Conservation (phyloP, 352 stramenopile genomes). For the Phytophthora ohioensis region DNA sequence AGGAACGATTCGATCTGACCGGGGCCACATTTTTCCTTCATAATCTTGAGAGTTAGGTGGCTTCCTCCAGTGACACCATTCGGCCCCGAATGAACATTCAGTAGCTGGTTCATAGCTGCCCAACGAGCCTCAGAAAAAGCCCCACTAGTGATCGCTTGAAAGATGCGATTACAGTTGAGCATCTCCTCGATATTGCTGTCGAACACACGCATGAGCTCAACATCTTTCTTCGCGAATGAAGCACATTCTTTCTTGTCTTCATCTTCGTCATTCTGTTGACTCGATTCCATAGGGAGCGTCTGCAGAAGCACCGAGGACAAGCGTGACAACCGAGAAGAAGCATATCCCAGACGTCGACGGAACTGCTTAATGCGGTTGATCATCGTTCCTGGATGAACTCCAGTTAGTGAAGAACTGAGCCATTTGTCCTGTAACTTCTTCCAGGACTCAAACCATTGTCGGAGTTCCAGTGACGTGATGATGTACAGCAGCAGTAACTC, state of each 20-base stretch:
- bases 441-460: constrained; percentile 67
- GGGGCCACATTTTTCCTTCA: constrained; percentile 37
- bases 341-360: constrained; percentile 51
- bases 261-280: neutral
- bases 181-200: constrained; percentile 55
- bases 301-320: constrained; percentile 28
- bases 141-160: constrained; percentile 55
- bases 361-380: constrained; percentile 71
- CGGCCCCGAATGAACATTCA: constrained; percentile 4
- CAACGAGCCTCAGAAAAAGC: constrained; percentile 55
- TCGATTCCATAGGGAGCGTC: constrained; percentile 18
- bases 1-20: constrained; percentile 32
- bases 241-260: constrained; percentile 8
- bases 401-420: constrained; percentile 44
- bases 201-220: constrained; percentile 46
- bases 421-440: constrained; percentile 56
- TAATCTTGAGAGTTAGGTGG: constrained; percentile 29
- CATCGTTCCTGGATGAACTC: constrained; percentile 57
- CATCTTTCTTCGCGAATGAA: constrained; percentile 42
- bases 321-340: constrained; percentile 42
- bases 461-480: constrained; percentile 62
- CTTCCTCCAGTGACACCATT: neutral
- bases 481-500: constrained; percentile 64
- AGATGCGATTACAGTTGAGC: constrained; percentile 51
- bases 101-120: constrained; percentile 37